These are phyloP conservation scores for Zopfia rhizophila DNA, from an alignment of 2,329 filamentous ascomycete genomes.

Conservation along the genomic window DNA sequence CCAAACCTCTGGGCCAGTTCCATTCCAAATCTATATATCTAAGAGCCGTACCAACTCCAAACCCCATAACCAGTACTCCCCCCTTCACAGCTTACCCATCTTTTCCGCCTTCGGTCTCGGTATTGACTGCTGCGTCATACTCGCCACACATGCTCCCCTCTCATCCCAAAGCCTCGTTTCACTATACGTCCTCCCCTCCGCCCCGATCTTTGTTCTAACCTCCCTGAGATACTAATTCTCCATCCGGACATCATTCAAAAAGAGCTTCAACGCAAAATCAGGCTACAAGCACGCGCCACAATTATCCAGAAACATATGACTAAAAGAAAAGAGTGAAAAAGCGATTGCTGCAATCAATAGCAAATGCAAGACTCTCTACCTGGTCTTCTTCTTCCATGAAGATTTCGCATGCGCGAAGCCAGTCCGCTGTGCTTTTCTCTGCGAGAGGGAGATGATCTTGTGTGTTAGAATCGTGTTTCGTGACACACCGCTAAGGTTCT, in stretches of 20 bases:
- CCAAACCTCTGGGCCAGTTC: too few relatives aligned
- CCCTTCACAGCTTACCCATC: conserved; percentile 26
- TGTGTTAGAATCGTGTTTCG: conserved; percentile 46
- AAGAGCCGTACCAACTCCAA: too few relatives aligned
- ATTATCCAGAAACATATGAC: conserved; percentile 57
- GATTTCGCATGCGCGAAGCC: conserved; percentile 42
- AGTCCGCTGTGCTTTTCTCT: conserved; percentile 52
- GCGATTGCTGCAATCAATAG: conserved; percentile 58
- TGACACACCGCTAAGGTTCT: conserved; percentile 56
- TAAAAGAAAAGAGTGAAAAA: conserved; percentile 58
- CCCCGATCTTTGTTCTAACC: conserved; percentile 51
- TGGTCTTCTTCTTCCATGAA: conserved; percentile 45
- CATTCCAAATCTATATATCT: too few relatives aligned
- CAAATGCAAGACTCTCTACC: conserved; percentile 53
- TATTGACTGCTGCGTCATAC: conserved; percentile 61
- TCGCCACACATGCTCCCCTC: conserved; percentile 57
- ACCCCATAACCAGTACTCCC: too few relatives aligned
- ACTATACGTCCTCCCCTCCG: conserved; percentile 56
- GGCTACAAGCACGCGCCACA: conserved; percentile 57
- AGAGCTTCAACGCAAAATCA: conserved; percentile 63
- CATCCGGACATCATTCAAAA: conserved; percentile 53
- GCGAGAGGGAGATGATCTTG: conserved; percentile 53
- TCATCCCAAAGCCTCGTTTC: conserved; percentile 60
- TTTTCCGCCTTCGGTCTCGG: conserved; percentile 34
- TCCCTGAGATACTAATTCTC: conserved; percentile 58